Conservation (phyloP, 495 filamentous ascomycete species). For the Podospora conica region DNA sequence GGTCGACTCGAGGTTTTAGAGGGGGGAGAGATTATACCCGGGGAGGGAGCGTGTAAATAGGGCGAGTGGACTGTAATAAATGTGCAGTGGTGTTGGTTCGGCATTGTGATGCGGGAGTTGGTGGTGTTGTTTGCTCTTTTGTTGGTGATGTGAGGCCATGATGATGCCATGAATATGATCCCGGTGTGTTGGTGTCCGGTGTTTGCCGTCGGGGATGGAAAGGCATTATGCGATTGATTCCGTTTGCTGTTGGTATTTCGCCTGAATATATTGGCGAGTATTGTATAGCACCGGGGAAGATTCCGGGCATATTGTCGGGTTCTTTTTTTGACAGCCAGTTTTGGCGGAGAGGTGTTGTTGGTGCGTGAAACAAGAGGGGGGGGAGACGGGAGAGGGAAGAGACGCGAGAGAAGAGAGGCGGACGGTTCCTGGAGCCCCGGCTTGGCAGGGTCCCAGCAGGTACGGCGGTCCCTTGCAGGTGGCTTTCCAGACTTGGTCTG, state of each 20-base stretch:
- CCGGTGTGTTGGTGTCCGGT: too few species aligned
- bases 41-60: not conserved
- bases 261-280: not conserved
- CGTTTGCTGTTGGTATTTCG: not conserved
- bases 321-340: conserved; percentile 2
- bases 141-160: not conserved
- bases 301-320: not conserved
- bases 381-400: not conserved
- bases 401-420: conserved; percentile 7
- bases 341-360: not conserved
- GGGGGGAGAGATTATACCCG: not conserved
- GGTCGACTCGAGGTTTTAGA: conserved; percentile 49
- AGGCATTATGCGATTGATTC: not conserved
- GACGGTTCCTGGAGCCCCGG: conserved; percentile 11
- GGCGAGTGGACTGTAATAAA: not conserved
- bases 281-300: not conserved
- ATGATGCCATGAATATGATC: too few species aligned
- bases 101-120: not conserved
- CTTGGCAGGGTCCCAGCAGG: conserved; percentile 11
- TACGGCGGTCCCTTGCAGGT: not conserved
- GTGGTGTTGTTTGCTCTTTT: not conserved
- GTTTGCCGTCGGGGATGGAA: not conserved
- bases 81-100: not conserved
- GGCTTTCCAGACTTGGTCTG: conserved; percentile 10
- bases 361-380: not conserved